Evolutionary conservation across 2,329 filamentous ascomycete species (phyloP).

Genomic region (Apiospora phragmitis): DNA sequence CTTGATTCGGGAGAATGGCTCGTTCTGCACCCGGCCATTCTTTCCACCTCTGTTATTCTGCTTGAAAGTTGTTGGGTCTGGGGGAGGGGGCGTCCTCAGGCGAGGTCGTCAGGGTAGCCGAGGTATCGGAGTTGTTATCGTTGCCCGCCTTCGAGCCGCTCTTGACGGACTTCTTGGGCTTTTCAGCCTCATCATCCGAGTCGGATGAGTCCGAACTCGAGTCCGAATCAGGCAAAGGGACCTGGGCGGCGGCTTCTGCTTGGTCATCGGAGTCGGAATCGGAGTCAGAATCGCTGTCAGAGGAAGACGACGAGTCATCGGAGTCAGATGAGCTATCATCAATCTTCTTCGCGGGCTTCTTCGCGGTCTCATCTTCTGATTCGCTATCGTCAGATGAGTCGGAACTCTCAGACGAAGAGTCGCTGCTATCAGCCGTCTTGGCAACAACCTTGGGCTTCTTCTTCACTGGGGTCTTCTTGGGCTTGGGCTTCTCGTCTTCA

Average conservation of each 20-base stretch:
- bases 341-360: neutral
- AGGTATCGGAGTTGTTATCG: constrained; percentile 35
- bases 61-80: constrained; percentile 44
- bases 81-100: constrained; percentile 54
- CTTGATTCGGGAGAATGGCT: constrained; percentile 77
- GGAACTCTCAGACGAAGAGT: constrained; percentile 26
- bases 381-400: constrained; percentile 29
- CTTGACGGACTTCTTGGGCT: constrained; percentile 20
- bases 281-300: constrained; percentile 19
- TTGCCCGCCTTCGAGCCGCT: neutral
- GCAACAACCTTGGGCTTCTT: constrained; percentile 23
- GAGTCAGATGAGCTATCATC: constrained; percentile 29
- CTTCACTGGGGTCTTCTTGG: constrained; percentile 33
- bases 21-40: constrained; percentile 48
- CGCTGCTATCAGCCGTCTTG: constrained; percentile 35
- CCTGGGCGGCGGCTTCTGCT: constrained; percentile 36
- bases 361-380: constrained; percentile 31
- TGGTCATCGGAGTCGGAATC: constrained; percentile 38
- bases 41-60: constrained; percentile 37
- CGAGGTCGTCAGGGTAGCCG: constrained; percentile 53
- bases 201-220: constrained; percentile 20
- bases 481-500: constrained; percentile 43
- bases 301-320: constrained; percentile 35
- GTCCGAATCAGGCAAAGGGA: constrained; percentile 44
- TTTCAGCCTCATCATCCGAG: constrained; percentile 29